Conservation (phyloP, 805 yeast genomes). For the Schizosaccharomyces japonicus region DNA sequence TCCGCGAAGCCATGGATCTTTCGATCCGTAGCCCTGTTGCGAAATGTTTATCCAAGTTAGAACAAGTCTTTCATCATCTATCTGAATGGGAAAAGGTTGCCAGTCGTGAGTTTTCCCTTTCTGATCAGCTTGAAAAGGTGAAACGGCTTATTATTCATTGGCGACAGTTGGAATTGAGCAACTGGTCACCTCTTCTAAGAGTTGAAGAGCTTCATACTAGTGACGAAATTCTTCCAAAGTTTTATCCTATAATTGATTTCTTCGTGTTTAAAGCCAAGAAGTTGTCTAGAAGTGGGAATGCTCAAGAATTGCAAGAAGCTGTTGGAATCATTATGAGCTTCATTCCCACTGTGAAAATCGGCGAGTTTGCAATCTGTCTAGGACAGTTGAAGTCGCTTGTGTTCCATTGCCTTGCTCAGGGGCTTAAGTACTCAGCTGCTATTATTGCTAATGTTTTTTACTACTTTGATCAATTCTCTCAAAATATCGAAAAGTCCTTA, state of each 20-base stretch:
- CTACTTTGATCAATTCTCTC: slow-evolving; percentile 44
- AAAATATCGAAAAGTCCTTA: slow-evolving; percentile 25
- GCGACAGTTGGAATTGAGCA: slow-evolving; percentile 67
- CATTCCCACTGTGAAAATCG: background rate
- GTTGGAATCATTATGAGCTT: background rate
- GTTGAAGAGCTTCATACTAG: slow-evolving; percentile 32
- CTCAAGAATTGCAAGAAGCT: background rate
- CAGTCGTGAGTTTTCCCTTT: slow-evolving; percentile 45
- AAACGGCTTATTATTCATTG: slow-evolving; percentile 60
- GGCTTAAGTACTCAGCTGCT: background rate
- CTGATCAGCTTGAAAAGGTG: slow-evolving; percentile 28
- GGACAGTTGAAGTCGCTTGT: background rate
- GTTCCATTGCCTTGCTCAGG: background rate
- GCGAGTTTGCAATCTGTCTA: background rate
- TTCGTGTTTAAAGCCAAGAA: background rate
- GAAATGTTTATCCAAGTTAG: slow-evolving; percentile 53
- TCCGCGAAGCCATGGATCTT: slow-evolving; percentile 38
- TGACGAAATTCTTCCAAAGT: slow-evolving; percentile 49
- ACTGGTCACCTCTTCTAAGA: slow-evolving; percentile 59
- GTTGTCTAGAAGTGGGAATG: too few relatives aligned
- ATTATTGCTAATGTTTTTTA: slow-evolving; percentile 22
- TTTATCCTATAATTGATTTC: slow-evolving; percentile 25
- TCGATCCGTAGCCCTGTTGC: slow-evolving; percentile 54
- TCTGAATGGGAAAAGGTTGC: slow-evolving; percentile 92
- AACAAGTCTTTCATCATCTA: slow-evolving; percentile 59